These are phyloP conservation scores for Symbiodinium pilosum DNA, from an alignment of 73 alveolate genomes.

Conservation along the genomic window DNA sequence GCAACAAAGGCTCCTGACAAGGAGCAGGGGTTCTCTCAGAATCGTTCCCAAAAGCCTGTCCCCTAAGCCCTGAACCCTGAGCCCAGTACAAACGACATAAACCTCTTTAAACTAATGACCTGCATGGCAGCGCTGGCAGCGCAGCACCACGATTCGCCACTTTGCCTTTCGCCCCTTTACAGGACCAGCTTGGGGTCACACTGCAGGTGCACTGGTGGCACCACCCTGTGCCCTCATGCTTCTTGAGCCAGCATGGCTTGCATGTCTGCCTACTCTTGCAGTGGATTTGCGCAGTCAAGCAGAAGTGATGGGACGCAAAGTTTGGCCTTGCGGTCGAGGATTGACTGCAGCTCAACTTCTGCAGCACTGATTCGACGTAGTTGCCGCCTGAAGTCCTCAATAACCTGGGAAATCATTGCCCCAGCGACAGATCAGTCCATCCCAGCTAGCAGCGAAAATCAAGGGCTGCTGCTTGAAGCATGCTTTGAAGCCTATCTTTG, in stretches of 20 bases:
- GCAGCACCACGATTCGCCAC: not conserved
- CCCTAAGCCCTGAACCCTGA: no score
- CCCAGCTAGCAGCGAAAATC: not conserved
- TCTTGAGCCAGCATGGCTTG: no score
- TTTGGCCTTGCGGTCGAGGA: constrained; percentile 64
- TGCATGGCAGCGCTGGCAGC: not conserved
- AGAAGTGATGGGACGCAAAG: no score
- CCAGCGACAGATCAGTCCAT: no score
- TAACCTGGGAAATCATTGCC: constrained; percentile 6
- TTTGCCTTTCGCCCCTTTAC: not conserved
- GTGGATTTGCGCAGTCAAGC: no score
- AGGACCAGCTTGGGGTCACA: no score
- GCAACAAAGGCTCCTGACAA: constrained; percentile 69
- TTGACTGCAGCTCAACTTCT: constrained; percentile 25
- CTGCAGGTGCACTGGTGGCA: no score
- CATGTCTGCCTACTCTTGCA: no score
- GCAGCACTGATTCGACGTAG: constrained; percentile 20
- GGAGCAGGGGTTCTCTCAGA: no score
- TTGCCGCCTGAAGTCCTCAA: constrained; percentile 37
- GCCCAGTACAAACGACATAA: not conserved
- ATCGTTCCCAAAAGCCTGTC: no score
- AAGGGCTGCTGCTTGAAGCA: constrained; percentile 28
- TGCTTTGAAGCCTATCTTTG: not conserved
- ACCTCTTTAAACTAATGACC: not conserved
- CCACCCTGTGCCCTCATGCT: no score